A percentile compares a stretch with the other conserved stretches of the same genome.
Evolutionary conservation across 371 early-diverging fungal species (phyloP).

Genomic region (Rhizopus arrhizus): DNA sequence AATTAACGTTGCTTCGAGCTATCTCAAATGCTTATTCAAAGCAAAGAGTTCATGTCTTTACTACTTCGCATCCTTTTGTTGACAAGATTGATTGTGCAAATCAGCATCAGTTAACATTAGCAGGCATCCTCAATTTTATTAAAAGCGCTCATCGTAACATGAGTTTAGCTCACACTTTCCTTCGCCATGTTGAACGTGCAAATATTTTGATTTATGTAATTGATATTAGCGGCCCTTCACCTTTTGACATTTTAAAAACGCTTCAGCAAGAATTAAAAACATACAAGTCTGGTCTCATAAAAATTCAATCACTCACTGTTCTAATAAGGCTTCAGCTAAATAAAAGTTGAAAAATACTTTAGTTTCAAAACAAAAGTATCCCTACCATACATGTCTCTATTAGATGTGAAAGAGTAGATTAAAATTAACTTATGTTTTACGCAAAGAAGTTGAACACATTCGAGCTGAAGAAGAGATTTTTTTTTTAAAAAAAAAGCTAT

Average conservation of each 20-base stretch:
- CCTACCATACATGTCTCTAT: slow-evolving; percentile 88
- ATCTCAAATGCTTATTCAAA: slow-evolving; percentile 95
- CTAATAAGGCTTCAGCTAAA: slow-evolving; percentile 84
- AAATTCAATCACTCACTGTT: slow-evolving; percentile 79
- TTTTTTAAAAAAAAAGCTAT: slow-evolving; percentile 2
- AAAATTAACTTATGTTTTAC: slow-evolving; percentile 70
- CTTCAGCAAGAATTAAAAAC: slow-evolving; percentile 83
- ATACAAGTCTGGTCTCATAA: slow-evolving; percentile 75
- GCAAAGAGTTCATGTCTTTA: slow-evolving; percentile 93
- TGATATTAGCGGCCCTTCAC: slow-evolving; percentile 71
- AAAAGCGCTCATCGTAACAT: slow-evolving; percentile 89
- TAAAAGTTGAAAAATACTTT: slow-evolving; percentile 51
- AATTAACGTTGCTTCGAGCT: slow-evolving; percentile 86
- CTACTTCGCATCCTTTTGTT: slow-evolving; percentile 94
- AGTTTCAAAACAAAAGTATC: slow-evolving; percentile 49
- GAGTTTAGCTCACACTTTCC: slow-evolving; percentile 91
- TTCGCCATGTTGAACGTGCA: slow-evolving; percentile 91
- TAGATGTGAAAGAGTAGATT: slow-evolving; percentile 81
- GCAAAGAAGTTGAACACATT: slow-evolving; percentile 65
- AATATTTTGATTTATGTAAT: slow-evolving; percentile 89
- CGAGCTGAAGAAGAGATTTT: slow-evolving; percentile 23
- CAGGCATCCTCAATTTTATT: slow-evolving; percentile 95
- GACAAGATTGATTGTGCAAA: slow-evolving; percentile 91
- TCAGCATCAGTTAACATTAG: slow-evolving; percentile 80
- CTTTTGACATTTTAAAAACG: slow-evolving; percentile 78